A percentile compares a stretch with the other conserved stretches of the same genome.
Evolutionary conservation across 2,329 filamentous ascomycete species (phyloP).

Genomic region (Leptodontidium sp.): DNA sequence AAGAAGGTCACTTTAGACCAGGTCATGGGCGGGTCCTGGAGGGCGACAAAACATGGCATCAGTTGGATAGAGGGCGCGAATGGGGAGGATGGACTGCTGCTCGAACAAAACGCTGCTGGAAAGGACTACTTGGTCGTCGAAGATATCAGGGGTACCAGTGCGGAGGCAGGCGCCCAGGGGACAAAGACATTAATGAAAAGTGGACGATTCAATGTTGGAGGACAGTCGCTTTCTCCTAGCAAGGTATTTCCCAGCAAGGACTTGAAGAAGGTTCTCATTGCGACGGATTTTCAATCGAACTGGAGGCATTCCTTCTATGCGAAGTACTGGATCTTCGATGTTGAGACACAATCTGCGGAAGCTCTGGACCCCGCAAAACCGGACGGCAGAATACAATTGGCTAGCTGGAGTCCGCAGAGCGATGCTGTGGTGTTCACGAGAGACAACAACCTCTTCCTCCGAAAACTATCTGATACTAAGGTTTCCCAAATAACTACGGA

Average conservation of each 20-base stretch:
- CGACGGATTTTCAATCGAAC: constrained; percentile 74
- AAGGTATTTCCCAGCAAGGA: constrained; percentile 81
- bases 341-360: constrained; percentile 78
- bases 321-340: constrained; percentile 91
- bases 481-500: constrained; percentile 78
- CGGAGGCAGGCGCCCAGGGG: constrained; percentile 52
- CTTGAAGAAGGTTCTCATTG: constrained; percentile 85
- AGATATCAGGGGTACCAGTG: constrained; percentile 73
- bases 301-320: constrained; percentile 92
- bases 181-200: constrained; percentile 80
- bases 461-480: constrained; percentile 60
- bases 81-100: constrained; percentile 83
- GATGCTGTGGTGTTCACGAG: constrained; percentile 89
- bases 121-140: constrained; percentile 86
- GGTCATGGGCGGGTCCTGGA: constrained; percentile 72
- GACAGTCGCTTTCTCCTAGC: constrained; percentile 61
- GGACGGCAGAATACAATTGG: constrained; percentile 77
- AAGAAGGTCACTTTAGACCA: constrained; percentile 79
- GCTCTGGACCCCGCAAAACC: constrained; percentile 77
- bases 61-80: constrained; percentile 79
- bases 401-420: constrained; percentile 87
- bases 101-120: constrained; percentile 71
- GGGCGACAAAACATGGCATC: constrained; percentile 68
- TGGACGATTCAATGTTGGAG: constrained; percentile 66
- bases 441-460: constrained; percentile 89